Base-by-base conservation (phyloP, 2,329 filamentous ascomycete genomes). In the Colletotrichum sojae region DNA sequence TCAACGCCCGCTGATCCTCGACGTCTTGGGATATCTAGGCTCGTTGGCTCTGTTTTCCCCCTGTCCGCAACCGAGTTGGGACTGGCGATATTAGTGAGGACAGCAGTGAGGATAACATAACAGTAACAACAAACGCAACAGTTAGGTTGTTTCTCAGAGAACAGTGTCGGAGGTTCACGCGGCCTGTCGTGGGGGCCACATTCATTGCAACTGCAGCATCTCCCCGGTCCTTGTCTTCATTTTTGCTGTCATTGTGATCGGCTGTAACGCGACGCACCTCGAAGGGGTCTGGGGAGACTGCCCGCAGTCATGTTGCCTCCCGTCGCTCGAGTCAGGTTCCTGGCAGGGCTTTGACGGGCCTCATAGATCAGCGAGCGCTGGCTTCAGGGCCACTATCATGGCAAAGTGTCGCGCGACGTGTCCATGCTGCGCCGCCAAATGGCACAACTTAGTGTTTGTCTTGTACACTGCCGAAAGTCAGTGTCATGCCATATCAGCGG, bases 191-290 rank as follows among this genome's bases (percentile, higher is more conserved):
- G 48, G 66, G 60, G 65, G 54, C 65, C 62, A 58, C 31, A n/a
- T 25, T 40, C 16, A 46, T 16, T 62, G 49, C 20, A 31, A 62
- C 59, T n/a, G 18, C 36, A 54, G 22, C 2, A 27, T 15, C 4
- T 48, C 40, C 51, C 36, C 22, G 18, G 49, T 9, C 43, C 49
- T n/a, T 10, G 63, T n/a, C 54, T 20, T 48, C 36, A 31, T 45
- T 46, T 56, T 49, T n/a, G 6, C 20, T 68, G 39, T 65, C 54
- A 68, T 68, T 68, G 6, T 5, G 66, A 68, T 68, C 66, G 40
- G 51, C 66, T 48, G 1, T 27, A 16, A 36, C 36, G 46, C 53
- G 43, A 54, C n/a, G 13, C 27, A 31, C 43, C 52, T 48, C 27
- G n/a, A 51, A 39, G 36, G 43, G 39, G 31, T 22, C 45, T 27